phyloP scores from a whole-genome alignment of 129 eudicot species.

The Pulicaria dysenterica region DNA sequence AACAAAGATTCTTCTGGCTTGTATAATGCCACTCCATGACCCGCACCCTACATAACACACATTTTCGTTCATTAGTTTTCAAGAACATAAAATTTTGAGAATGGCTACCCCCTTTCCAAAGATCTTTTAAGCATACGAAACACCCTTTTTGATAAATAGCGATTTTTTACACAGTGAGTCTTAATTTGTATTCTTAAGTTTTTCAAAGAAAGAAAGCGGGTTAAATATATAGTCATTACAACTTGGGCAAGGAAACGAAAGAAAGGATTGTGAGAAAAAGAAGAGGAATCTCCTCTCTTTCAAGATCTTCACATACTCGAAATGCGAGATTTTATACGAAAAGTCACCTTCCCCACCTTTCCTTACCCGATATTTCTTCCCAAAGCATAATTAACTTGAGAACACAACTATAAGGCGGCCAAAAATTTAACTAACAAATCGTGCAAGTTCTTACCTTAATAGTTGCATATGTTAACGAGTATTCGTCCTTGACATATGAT shows the following conservation, averaged over 20 bases:
- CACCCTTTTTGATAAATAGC: no score
- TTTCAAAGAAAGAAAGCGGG: no score
- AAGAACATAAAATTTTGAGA: background rate
- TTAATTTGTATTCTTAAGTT: no score
- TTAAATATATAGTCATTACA: no score
- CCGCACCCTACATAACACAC: background rate
- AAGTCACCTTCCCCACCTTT: no score
- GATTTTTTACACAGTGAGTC: no score
- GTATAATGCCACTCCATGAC: conserved; percentile 1
- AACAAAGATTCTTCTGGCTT: background rate
- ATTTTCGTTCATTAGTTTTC: background rate
- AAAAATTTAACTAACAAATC: background rate
- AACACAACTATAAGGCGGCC: background rate
- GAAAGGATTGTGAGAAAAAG: no score
- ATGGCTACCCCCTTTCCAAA: background rate
- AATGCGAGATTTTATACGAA: no score
- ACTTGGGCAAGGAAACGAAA: no score
- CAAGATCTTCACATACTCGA: no score
- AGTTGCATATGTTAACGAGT: conserved; percentile 13
- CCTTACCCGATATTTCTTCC: background rate
- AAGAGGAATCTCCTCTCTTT: no score
- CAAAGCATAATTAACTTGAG: no score
- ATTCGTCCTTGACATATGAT: conserved; percentile 5
- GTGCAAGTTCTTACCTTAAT: conserved; percentile 11
- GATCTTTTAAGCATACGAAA: background rate